phyloP scores from a whole-genome alignment of 2,329 filamentous ascomycete genomes.

The Neonectria sp. region DNA sequence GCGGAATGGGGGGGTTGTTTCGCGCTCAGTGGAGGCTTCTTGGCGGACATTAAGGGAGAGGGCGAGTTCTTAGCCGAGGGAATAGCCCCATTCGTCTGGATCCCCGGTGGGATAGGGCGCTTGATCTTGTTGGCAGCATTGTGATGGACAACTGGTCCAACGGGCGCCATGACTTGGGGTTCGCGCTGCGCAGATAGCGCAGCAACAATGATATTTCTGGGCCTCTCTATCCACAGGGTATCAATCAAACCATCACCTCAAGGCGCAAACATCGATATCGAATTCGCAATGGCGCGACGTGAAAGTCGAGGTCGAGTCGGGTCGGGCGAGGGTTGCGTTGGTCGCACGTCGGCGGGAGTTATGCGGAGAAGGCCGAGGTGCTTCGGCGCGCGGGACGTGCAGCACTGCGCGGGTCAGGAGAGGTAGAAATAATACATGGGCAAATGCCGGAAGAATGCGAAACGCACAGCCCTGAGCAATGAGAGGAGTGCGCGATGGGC shows the following conservation, averaged over 20 bases:
- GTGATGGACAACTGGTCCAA: constrained; percentile 64
- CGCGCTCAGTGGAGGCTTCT: constrained; percentile 65
- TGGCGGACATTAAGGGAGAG: constrained; percentile 70
- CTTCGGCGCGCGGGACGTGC: constrained; percentile 34
- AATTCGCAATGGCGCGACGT: constrained; percentile 35
- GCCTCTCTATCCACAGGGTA: constrained; percentile 35
- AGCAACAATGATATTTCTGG: constrained; percentile 33
- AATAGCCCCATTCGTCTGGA: constrained; percentile 74
- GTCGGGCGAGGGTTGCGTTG: constrained; percentile 20
- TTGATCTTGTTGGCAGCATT: constrained; percentile 73
- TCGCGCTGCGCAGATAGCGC: constrained; percentile 47
- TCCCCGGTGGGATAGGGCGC: constrained; percentile 75
- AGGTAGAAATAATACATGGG: constrained; percentile 35
- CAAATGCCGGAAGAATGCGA: constrained; percentile 5
- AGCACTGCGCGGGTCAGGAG: constrained; percentile 36
- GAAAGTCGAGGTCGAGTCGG: constrained; percentile 25
- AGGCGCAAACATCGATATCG: constrained; percentile 43
- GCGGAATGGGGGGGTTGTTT: constrained; percentile 56
- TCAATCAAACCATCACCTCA: constrained; percentile 29
- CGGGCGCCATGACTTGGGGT: constrained; percentile 66
- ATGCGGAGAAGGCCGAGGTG: constrained; percentile 44
- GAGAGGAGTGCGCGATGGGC: constrained; percentile 25
- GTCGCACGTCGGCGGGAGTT: constrained; percentile 42
- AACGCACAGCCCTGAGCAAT: constrained; percentile 5
- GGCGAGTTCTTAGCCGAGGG: constrained; percentile 72